These are phyloP conservation scores for Trypethelium eluteriae DNA, from an alignment of 495 filamentous ascomycete species.

Conservation along the genomic window DNA sequence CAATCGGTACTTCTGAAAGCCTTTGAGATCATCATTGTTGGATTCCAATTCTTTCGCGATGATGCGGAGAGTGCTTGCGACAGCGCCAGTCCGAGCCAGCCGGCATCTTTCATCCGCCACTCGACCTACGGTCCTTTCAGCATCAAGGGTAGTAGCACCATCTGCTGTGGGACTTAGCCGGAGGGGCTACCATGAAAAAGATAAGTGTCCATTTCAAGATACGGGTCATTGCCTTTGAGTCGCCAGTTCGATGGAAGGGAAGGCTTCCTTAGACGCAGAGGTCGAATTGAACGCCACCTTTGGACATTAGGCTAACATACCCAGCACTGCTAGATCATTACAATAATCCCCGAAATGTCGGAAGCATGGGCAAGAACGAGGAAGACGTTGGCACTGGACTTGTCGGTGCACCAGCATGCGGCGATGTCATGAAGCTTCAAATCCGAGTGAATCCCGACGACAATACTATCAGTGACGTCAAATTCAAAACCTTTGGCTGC, in stretches of 20 bases:
- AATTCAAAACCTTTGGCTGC: slow-evolving; percentile 98
- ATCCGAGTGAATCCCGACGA: slow-evolving; percentile 88
- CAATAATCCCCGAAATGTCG: slow-evolving; percentile 85
- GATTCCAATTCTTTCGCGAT: slow-evolving; percentile 31
- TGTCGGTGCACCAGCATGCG: slow-evolving; percentile 84
- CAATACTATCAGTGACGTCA: slow-evolving; percentile 86
- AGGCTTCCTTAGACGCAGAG: background rate
- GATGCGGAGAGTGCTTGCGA: slow-evolving; percentile 47
- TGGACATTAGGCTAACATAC: slow-evolving; percentile 34
- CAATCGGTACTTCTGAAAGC: background rate
- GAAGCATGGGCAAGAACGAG: slow-evolving; percentile 80
- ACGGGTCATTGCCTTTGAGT: background rate
- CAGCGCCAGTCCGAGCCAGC: slow-evolving; percentile 43
- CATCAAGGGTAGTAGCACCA: slow-evolving; percentile 33
- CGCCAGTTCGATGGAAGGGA: background rate
- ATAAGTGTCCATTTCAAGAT: slow-evolving; percentile 37
- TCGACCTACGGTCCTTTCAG: slow-evolving; percentile 40
- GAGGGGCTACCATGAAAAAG: slow-evolving; percentile 58
- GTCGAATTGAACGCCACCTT: slow-evolving; percentile 8
- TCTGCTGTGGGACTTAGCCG: slow-evolving; percentile 28
- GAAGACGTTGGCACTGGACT: slow-evolving; percentile 90
- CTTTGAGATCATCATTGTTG: background rate
- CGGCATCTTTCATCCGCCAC: slow-evolving; percentile 41
- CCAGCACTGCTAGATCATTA: slow-evolving; percentile 79
- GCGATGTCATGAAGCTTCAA: slow-evolving; percentile 98